Conservation (phyloP, 371 early-diverging fungal genomes). For the Mucor sp. region DNA sequence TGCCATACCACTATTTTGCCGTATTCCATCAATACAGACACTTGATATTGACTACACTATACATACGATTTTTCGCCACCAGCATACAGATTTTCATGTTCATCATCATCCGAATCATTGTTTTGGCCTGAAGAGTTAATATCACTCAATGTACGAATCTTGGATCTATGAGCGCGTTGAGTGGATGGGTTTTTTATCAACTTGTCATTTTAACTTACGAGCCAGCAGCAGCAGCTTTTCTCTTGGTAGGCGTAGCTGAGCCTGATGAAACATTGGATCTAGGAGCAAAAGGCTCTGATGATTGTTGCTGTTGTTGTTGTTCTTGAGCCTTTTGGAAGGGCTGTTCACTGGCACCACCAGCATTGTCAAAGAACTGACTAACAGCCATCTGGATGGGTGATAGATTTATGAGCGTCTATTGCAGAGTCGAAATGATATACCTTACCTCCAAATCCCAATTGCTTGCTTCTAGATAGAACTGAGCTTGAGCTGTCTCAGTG, state of each 20-base stretch:
- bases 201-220: slow-evolving; percentile 8
- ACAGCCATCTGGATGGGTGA: slow-evolving; percentile 21
- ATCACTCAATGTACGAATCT: slow-evolving; percentile 69
- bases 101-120: slow-evolving; percentile 64
- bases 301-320: neutral
- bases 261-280: slow-evolving; percentile 1
- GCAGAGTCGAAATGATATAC: neutral
- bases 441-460: slow-evolving; percentile 76
- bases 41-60: neutral
- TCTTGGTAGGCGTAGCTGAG: slow-evolving; percentile 12
- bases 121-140: slow-evolving; percentile 42
- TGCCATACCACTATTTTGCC: slow-evolving; percentile 58
- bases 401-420: neutral
- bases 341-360: neutral
- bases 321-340: neutral
- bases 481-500: slow-evolving; percentile 60
- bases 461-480: slow-evolving; percentile 74
- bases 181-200: neutral
- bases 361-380: slow-evolving; percentile 31
- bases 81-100: slow-evolving; percentile 75
- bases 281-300: neutral
- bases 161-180: slow-evolving; percentile 25
- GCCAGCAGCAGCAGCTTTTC: slow-evolving; percentile 3
- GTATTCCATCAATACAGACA: neutral
- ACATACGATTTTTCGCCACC: slow-evolving; percentile 88